Base-by-base conservation (phyloP, 768 basidiomycete species). In the Naganishia vishniacii region DNA sequence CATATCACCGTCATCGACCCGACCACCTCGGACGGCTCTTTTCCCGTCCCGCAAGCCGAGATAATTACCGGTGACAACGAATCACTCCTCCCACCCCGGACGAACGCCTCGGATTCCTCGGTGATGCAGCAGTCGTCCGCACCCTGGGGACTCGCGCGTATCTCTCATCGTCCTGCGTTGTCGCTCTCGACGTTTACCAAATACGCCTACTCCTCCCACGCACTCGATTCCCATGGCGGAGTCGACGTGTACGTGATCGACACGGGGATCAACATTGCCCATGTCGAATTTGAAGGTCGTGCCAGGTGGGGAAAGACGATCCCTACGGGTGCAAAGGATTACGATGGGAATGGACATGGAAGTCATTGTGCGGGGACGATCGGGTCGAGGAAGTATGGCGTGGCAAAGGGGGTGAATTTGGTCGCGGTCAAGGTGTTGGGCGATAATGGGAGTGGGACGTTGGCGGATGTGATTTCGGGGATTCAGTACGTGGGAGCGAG, bases 331-430 rank as follows among this genome's bases (percentile, higher is more conserved):
- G 92, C 94, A 68, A 82, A 82, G 4, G 94, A 98, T 70, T 83
- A 84, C 68, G 95, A 98, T 71, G 89, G 85, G 62, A 97, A 98
- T 77, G 95, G 95, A 67, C 95, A 99, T 73, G 95, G 94, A 32
- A 78, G 88, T 32, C 91, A 93, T 77, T 93, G 91, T 70, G 92
- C 93, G 48, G 93, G 93, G 60, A 99, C 93, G 31, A 93, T 98
- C 69, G 95, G 86, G n/a, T 91, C 89, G 4, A 79, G 81, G 72
- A 88, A 86, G 78, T 98, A 91, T 72, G 95, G 95, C 79, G 91
- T 99, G 47, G 92, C 95, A 56, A 98, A 99, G 85, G 83, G 83
- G 66, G 94, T 92, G 61, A 83, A 89, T 66, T 20, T 79, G 26
- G 72, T 77, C 41, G 76, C 76, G 56, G 75, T 78, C 71, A 79